phyloP scores from a whole-genome alignment of 2,329 filamentous ascomycete species.

The Orbilia quercus region DNA sequence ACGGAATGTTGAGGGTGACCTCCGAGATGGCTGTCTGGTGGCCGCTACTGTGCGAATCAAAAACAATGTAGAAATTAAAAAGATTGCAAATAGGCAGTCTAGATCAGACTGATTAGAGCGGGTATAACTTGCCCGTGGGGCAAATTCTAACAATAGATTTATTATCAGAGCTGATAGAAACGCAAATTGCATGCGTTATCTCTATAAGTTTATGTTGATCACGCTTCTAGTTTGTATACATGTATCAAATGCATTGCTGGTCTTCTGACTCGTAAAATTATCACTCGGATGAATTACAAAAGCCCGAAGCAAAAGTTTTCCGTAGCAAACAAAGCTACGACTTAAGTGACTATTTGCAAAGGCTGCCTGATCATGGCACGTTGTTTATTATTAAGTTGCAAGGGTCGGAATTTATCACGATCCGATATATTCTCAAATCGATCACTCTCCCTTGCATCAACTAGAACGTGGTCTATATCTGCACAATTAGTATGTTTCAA shows the following conservation, averaged over 20 bases:
- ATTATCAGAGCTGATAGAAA: background rate
- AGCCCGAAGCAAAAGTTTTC: background rate
- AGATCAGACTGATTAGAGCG: slow-evolving; percentile 13
- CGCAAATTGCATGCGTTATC: no score
- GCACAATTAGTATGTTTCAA: background rate
- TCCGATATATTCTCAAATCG: no score
- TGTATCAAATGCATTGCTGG: slow-evolving; percentile 7
- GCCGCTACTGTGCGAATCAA: background rate
- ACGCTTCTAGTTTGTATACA: background rate
- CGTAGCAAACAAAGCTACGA: background rate
- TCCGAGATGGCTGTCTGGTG: background rate
- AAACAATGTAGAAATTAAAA: background rate
- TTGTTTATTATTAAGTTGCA: no score
- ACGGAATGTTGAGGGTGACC: background rate
- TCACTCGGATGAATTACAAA: no score
- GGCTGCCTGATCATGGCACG: background rate
- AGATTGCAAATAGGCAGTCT: slow-evolving; percentile 16
- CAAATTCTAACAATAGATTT: background rate
- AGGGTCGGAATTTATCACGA: no score
- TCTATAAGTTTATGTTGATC: background rate
- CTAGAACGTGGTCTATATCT: no score
- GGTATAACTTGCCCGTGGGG: background rate
- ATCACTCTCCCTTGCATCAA: no score
- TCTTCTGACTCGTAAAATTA: slow-evolving; percentile 7
- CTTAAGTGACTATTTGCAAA: background rate